Evolutionary conservation across 176 grass and related monocot species (phyloP).

Genomic region (Thalia dealbata): DNA sequence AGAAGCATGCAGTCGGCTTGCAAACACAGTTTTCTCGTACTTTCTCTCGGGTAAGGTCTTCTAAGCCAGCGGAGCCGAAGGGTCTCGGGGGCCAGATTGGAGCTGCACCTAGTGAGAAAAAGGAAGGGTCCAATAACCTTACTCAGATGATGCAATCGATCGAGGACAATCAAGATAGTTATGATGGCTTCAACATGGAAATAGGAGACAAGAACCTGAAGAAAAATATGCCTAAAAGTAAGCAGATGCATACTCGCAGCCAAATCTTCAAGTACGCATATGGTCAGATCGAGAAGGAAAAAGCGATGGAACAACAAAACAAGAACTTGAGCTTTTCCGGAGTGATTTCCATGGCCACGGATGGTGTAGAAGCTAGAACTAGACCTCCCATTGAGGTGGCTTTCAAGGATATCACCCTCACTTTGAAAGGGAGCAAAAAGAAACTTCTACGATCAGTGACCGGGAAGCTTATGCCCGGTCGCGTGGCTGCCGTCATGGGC

Average conservation of each 20-base stretch:
- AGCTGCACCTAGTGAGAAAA: conserved; percentile 15
- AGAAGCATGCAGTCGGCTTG: conserved; percentile 33
- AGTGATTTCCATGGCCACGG: conserved; percentile 45
- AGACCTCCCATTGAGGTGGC: conserved; percentile 72
- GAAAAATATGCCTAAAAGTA: conserved; percentile 34
- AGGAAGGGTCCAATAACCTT: conserved; percentile 9
- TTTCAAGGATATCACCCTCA: conserved; percentile 73
- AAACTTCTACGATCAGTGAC: conserved; percentile 71
- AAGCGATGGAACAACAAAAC: conserved; percentile 49
- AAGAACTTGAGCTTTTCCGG: conserved; percentile 61
- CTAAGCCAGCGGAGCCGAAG: conserved; percentile 25
- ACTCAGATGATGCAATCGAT: conserved; percentile 19
- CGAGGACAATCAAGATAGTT: conserved; percentile 9
- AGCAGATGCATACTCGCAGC: conserved; percentile 54
- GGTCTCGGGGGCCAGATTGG: conserved; percentile 14
- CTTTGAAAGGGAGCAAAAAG: conserved; percentile 46
- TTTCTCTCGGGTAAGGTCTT: conserved; percentile 38
- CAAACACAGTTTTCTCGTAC: conserved; percentile 45
- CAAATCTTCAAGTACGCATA: conserved; percentile 80
- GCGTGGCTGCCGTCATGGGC: conserved; percentile 82
- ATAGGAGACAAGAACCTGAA: conserved; percentile 25
- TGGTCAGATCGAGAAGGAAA: conserved; percentile 78
- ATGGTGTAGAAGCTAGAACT: conserved; percentile 25
- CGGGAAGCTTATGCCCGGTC: conserved; percentile 61
- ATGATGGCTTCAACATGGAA: conserved; percentile 15